Percentiles rank a stretch among this genome's conserved stretches.
Conservation (phyloP, 2,329 filamentous ascomycete species). For the Diplocarpon mali region DNA sequence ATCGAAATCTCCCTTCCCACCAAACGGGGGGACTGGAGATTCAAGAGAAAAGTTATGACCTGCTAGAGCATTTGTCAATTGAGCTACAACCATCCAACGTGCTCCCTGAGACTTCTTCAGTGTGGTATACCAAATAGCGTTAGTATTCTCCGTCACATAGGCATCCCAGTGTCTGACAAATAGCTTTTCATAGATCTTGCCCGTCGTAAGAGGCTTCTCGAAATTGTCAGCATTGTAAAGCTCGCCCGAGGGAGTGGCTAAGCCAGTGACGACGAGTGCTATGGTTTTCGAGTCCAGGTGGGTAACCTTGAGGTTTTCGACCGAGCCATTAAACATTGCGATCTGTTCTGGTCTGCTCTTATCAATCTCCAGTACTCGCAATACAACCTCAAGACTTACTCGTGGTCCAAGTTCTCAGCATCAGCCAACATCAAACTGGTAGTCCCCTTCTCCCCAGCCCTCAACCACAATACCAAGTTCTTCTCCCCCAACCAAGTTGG, state of each 20-base stretch:
- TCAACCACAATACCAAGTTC: slow-evolving; percentile 24
- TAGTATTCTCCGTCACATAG: slow-evolving; percentile 59
- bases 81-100: slow-evolving; percentile 29
- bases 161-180: slow-evolving; percentile 78
- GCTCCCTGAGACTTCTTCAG: slow-evolving; percentile 32
- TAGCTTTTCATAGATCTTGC: slow-evolving; percentile 60
- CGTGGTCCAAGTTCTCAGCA: slow-evolving; percentile 18
- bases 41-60: slow-evolving; percentile 36
- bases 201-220: slow-evolving; percentile 49
- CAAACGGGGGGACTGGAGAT: slow-evolving; percentile 66
- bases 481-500: slow-evolving; percentile 55
- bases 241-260: slow-evolving; percentile 56
- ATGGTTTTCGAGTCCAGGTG: slow-evolving; percentile 38
- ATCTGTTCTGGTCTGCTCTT: slow-evolving; percentile 34
- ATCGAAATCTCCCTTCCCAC: slow-evolving; percentile 71
- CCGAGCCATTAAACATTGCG: slow-evolving; percentile 36
- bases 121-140: slow-evolving; percentile 62
- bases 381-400: slow-evolving; percentile 6
- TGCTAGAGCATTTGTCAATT: slow-evolving; percentile 52
- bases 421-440: slow-evolving; percentile 23
- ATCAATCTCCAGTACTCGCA: slow-evolving; percentile 6
- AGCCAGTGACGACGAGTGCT: slow-evolving; percentile 48
- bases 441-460: slow-evolving; percentile 44
- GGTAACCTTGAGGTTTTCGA: slow-evolving; percentile 50
- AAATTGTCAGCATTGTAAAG: slow-evolving; percentile 56